phyloP scores from a whole-genome alignment of 129 eudicot species.

The carrot (Daucus carota) region DH1_v3.0 NC_030388.2:23966001-23966500 shows the following conservation, averaged over 20 bases:
- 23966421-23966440: no score
- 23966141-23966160: constrained; percentile 28
- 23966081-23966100: not conserved
- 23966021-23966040: constrained; percentile 4
- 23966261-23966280: no score
- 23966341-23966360: no score
- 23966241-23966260: constrained; percentile 31
- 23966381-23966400: no score
- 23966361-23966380: no score
- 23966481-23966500: no score
- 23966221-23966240: constrained; percentile 27
- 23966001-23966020: not conserved
- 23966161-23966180: constrained; percentile 25
- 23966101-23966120: not conserved
- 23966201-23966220: constrained; percentile 35
- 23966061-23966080: not conserved
- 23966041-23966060: not conserved
- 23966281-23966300: not conserved
- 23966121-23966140: constrained; percentile 25
- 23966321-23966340: no score
- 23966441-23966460: no score
- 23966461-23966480: no score
- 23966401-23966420: no score
- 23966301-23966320: not conserved
- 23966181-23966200: constrained; percentile 23